These are phyloP conservation scores for Aspergillus alliaceus DNA, from an alignment of 2,329 filamentous ascomycete genomes.

Conservation along the genomic window DNA sequence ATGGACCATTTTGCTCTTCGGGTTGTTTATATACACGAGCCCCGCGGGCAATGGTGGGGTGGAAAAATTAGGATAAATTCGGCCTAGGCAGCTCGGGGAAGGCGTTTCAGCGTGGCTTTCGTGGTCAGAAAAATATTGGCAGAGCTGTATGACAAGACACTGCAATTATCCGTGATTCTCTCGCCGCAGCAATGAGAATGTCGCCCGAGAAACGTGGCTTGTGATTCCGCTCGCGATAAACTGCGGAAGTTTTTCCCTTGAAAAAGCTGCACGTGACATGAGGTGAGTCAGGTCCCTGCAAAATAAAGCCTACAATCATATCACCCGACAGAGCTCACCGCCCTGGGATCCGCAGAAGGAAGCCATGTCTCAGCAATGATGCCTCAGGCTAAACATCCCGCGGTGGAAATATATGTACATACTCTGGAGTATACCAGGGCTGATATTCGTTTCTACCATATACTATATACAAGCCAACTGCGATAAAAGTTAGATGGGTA, in stretches of 20 bases:
- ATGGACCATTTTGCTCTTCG: constrained; percentile 6
- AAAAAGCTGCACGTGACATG: constrained; percentile 2
- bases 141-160: neutral
- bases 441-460: too few relatives aligned
- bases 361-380: too few relatives aligned
- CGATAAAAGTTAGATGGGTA: too few relatives aligned
- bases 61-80: neutral
- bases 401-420: too few relatives aligned
- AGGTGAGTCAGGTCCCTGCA: neutral
- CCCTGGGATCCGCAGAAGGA: too few relatives aligned
- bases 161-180: neutral
- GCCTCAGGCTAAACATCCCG: too few relatives aligned
- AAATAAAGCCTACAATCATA: too few relatives aligned
- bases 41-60: constrained; percentile 9
- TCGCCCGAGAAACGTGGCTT: neutral
- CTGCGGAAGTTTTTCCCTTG: constrained; percentile 3
- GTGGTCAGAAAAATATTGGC: neutral
- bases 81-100: neutral
- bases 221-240: neutral
- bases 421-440: too few relatives aligned
- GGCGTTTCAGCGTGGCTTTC: neutral
- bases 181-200: neutral
- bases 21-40: too few relatives aligned
- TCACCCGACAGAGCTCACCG: too few relatives aligned
- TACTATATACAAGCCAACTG: too few relatives aligned